Base-by-base conservation (phyloP, 768 basidiomycete species). In the Amanita pseudoporphyria region DNA sequence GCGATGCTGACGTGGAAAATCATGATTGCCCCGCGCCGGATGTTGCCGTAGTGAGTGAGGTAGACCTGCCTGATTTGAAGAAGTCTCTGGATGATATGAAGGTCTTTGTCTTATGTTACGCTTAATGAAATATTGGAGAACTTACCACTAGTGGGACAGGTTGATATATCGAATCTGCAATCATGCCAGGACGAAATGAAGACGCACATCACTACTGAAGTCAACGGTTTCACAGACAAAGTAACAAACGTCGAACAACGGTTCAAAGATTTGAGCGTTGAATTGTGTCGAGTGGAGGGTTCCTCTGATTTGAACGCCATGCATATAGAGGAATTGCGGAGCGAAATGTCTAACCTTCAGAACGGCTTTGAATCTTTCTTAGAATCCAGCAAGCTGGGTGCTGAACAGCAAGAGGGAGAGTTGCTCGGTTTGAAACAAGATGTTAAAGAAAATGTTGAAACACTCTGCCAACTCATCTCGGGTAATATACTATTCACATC, bases 401-500 rank as follows among this genome's bases (percentile, higher is more conserved):
- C 36, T 9, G 48, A 30, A 28, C 49, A 52, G 18, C 45, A 41
- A 28, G 41, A 24, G 9, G 36, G 24, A 18, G 24, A 32, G 30
- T 47, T 19, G 35, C 46, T 52, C 6, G 31, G 51, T 13, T 62
- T 64, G 18, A 60, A 56, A 39, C 58, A 58, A 6, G 64, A 61
- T 24, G 58, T 61, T 35, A 60, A 62, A 52, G 57, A 62, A 10
- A 67, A 62, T 52, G 63, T 72, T 10, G 53, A 61, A 13, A 65
- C 63, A 5, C 57, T 78, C 49, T 62, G 58, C 22, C 63, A 58
- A 35, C 58, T 78, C 7, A 64, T 76, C 9, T 63, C 64, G 32
- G 77, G 79, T 78, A 54, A 41, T 64, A 55, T 14, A n/a, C n/a
- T 26, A 24, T 9, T 19, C 47, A 13, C 18, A 18, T 19, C 30